Conservation (phyloP, 225 moss, liverwort and hornwort genomes). For the Pseudisothecium myosuroides region DNA sequence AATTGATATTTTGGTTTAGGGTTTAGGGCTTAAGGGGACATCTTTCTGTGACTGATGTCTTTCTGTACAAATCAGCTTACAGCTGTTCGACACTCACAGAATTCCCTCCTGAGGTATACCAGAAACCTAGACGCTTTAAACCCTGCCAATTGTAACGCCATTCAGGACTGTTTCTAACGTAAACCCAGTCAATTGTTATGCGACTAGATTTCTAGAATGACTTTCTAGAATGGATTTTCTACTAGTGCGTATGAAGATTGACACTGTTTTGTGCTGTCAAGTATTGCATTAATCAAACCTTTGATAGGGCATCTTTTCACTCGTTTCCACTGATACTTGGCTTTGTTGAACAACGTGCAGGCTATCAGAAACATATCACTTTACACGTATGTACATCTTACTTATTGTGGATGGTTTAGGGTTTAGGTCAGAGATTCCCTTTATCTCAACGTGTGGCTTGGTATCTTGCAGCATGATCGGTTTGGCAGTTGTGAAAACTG, state of each 20-base stretch:
- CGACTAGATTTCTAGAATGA: neutral
- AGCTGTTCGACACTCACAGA: neutral
- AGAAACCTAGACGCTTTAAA: neutral
- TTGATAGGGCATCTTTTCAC: neutral
- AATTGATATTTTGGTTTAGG: neutral
- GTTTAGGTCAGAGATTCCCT: neutral
- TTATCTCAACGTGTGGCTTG: neutral
- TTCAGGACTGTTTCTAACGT: neutral
- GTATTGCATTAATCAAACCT: neutral
- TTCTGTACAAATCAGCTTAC: neutral
- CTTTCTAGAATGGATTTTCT: neutral
- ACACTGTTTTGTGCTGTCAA: neutral
- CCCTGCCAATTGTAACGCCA: neutral
- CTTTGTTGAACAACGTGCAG: conserved; percentile 29
- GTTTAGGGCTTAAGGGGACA: neutral
- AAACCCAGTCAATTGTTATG: neutral
- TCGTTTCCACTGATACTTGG: neutral
- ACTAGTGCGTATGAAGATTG: neutral
- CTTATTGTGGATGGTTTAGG: neutral
- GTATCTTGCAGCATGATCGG: conserved; percentile 63
- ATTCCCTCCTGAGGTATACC: neutral
- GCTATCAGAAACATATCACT: conserved; percentile 80
- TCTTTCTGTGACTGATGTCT: neutral
- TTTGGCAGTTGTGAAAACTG: conserved; percentile 42
- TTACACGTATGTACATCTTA: conserved; percentile 46